phyloP scores from a whole-genome alignment of 2,329 filamentous ascomycete genomes.

The Penicillium sp. region DNA sequence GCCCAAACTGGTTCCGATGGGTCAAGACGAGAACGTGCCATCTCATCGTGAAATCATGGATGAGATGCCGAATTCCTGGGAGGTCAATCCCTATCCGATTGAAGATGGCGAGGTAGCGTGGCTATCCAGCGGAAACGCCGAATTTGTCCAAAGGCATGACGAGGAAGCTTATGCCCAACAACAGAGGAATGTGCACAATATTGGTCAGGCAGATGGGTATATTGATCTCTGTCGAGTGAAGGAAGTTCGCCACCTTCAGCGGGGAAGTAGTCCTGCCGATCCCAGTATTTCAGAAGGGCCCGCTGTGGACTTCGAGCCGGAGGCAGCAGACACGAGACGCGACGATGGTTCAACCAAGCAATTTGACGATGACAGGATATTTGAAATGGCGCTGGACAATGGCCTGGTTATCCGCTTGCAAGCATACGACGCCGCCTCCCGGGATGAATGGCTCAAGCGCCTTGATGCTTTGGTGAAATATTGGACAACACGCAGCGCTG shows the following conservation, averaged over 20 bases:
- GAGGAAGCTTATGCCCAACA: constrained; percentile 56
- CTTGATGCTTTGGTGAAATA: constrained; percentile 55
- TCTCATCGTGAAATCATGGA: constrained; percentile 51
- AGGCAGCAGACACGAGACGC: constrained; percentile 41
- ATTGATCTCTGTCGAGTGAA: constrained; percentile 56
- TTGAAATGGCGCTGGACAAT: constrained; percentile 59
- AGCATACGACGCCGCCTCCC: constrained; percentile 53
- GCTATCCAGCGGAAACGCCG: constrained; percentile 47
- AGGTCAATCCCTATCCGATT: constrained; percentile 57
- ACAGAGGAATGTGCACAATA: constrained; percentile 54
- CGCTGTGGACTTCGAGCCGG: constrained; percentile 53
- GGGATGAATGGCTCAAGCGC: constrained; percentile 58
- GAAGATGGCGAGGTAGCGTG: constrained; percentile 53
- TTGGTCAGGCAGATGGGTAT: constrained; percentile 58
- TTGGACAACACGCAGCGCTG: constrained; percentile 54
- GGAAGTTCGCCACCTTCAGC: constrained; percentile 52
- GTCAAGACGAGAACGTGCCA: constrained; percentile 47
- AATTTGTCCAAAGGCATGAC: constrained; percentile 50
- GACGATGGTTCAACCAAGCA: constrained; percentile 52
- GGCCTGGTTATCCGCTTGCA: constrained; percentile 58
- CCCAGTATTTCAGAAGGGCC: constrained; percentile 49
- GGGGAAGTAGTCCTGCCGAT: constrained; percentile 51
- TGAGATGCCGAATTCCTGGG: constrained; percentile 56
- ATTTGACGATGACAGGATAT: constrained; percentile 54
- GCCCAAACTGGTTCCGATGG: constrained; percentile 47